A percentile compares a stretch with the other conserved stretches of the same genome.
Evolutionary conservation across 768 basidiomycete species (phyloP).

Genomic region (Daedaleopsis nitida): DNA sequence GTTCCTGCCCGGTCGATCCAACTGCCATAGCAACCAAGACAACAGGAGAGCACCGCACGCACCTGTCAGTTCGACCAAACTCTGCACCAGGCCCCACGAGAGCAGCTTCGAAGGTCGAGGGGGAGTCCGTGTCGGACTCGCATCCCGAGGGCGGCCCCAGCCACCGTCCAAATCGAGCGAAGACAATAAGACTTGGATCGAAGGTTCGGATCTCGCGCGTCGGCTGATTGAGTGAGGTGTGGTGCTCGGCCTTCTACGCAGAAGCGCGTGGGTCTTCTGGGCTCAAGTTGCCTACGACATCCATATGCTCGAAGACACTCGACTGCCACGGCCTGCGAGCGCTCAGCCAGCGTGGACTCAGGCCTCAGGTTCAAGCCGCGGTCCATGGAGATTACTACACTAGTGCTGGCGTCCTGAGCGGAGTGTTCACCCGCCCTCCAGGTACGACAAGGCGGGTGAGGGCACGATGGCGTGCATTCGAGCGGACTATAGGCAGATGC

Average conservation of each 20-base stretch:
- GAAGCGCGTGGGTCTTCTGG: not conserved
- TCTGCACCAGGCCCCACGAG: too few species aligned
- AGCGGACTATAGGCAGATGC: not conserved
- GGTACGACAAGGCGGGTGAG: not conserved
- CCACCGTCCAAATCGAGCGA: constrained; percentile 5
- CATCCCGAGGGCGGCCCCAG: not conserved
- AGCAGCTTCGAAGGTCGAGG: too few species aligned
- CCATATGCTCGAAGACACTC: not conserved
- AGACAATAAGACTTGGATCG: constrained; percentile 2
- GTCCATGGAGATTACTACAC: not conserved
- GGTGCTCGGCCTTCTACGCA: not conserved
- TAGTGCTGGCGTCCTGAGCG: not conserved
- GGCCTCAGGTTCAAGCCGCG: not conserved
- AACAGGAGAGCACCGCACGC: not conserved
- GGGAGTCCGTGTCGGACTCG: not conserved
- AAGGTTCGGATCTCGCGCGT: not conserved
- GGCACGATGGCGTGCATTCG: not conserved
- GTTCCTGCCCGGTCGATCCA: not conserved
- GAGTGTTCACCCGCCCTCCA: not conserved
- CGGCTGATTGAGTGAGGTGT: not conserved
- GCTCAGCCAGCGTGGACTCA: not conserved
- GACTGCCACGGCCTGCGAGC: not conserved
- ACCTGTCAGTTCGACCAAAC: not conserved
- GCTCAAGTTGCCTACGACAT: not conserved
- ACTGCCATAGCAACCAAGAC: constrained; percentile 1